phyloP scores from a whole-genome alignment of 352 stramenopile species.

The Phytopythium montanum region DNA sequence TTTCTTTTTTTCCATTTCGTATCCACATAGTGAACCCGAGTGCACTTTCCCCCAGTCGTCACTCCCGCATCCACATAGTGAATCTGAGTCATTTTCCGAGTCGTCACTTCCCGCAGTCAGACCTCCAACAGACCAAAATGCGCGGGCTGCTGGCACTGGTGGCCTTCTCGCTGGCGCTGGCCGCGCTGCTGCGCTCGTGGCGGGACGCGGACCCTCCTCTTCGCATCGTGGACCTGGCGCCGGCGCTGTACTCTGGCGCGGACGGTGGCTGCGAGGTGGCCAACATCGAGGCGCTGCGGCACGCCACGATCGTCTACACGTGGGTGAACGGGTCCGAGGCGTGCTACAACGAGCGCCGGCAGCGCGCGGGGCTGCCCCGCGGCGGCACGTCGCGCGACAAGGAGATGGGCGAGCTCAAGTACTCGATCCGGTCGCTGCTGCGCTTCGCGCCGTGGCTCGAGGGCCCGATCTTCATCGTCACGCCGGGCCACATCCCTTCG shows the following conservation, averaged over 20 bases:
- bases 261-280: slow-evolving; percentile 69
- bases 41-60: too few relatives aligned
- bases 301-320: slow-evolving; percentile 79
- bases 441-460: slow-evolving; percentile 79
- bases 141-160: slow-evolving; percentile 38
- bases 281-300: slow-evolving; percentile 59
- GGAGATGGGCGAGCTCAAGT: slow-evolving; percentile 86
- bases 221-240: slow-evolving; percentile 47
- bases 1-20: too few relatives aligned
- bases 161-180: slow-evolving; percentile 38
- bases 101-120: too few relatives aligned
- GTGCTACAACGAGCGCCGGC: slow-evolving; percentile 69
- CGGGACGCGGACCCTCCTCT: slow-evolving; percentile 47
- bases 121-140: slow-evolving; percentile 3
- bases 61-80: neutral
- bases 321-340: slow-evolving; percentile 82
- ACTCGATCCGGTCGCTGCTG: slow-evolving; percentile 76
- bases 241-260: slow-evolving; percentile 52
- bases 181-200: slow-evolving; percentile 41
- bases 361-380: slow-evolving; percentile 40
- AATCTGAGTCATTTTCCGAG: neutral
- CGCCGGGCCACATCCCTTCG: slow-evolving; percentile 72
- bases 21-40: too few relatives aligned
- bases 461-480: slow-evolving; percentile 83
- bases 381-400: slow-evolving; percentile 74